Conservation (phyloP, 2,329 filamentous ascomycete genomes). For the Parastagonospora nodorum region DNA sequence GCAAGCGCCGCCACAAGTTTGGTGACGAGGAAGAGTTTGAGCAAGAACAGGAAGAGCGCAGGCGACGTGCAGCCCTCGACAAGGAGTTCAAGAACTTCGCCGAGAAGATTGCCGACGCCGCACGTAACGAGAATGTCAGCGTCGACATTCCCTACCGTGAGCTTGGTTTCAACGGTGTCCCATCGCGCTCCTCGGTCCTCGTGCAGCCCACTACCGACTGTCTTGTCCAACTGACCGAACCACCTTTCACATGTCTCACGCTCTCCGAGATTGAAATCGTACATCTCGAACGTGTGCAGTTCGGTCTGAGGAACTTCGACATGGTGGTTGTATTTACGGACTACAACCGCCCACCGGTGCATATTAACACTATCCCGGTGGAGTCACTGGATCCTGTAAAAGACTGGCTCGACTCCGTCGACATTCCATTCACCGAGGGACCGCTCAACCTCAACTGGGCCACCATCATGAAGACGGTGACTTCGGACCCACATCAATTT, state of each 20-base stretch:
- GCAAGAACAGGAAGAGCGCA: slow-evolving; percentile 94
- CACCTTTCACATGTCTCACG: slow-evolving; percentile 94
- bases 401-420: slow-evolving; percentile 94
- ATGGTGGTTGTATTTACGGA: slow-evolving; percentile 99
- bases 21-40: slow-evolving; percentile 99
- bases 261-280: slow-evolving; percentile 95
- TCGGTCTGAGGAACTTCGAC: slow-evolving; percentile 98
- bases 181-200: slow-evolving; percentile 91
- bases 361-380: slow-evolving; percentile 98
- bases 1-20: slow-evolving; percentile 96
- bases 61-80: slow-evolving; percentile 88
- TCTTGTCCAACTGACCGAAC: slow-evolving; percentile 93
- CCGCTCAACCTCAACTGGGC: slow-evolving; percentile 98
- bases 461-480: slow-evolving; percentile 99
- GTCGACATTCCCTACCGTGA: slow-evolving; percentile 98
- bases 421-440: slow-evolving; percentile 92
- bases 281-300: slow-evolving; percentile 92
- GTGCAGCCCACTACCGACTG: slow-evolving; percentile 97
- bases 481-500: slow-evolving; percentile 90
- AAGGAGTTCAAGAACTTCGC: slow-evolving; percentile 95
- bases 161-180: slow-evolving; percentile 94
- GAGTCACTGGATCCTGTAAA: slow-evolving; percentile 94
- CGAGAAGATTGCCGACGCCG: slow-evolving; percentile 96
- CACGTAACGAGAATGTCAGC: slow-evolving; percentile 85
- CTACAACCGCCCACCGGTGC: slow-evolving; percentile 84